phyloP scores from a whole-genome alignment of 495 filamentous ascomycete species.

The Tuber calosporum region DNA sequence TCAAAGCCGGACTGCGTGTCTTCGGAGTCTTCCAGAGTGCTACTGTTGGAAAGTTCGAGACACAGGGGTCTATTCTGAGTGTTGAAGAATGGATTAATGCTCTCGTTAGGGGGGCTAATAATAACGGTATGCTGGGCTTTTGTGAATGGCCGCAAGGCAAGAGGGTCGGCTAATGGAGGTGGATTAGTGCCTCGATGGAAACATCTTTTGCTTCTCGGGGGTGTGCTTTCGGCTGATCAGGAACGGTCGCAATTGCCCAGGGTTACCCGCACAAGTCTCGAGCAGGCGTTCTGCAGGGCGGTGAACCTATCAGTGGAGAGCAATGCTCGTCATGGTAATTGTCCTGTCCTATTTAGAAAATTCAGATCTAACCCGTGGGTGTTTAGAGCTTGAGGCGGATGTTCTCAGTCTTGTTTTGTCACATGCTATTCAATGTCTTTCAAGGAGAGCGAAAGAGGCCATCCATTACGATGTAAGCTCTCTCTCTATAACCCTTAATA shows the following conservation, averaged over 20 bases:
- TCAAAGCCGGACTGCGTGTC: slow-evolving; percentile 65
- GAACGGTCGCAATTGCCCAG: slow-evolving; percentile 57
- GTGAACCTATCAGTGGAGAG: slow-evolving; percentile 67
- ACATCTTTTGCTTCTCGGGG: slow-evolving; percentile 72
- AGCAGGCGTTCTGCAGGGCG: slow-evolving; percentile 68
- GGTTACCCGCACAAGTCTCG: slow-evolving; percentile 61
- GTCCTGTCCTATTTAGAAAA: not conserved
- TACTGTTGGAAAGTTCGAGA: slow-evolving; percentile 53
- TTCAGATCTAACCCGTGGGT: slow-evolving; percentile 13
- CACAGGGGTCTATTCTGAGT: slow-evolving; percentile 49
- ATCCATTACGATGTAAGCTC: slow-evolving; percentile 60
- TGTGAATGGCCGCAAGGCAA: slow-evolving; percentile 18
- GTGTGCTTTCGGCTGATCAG: slow-evolving; percentile 68
- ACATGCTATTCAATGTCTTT: slow-evolving; percentile 38
- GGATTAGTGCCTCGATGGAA: slow-evolving; percentile 68
- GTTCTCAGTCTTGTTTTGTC: slow-evolving; percentile 39
- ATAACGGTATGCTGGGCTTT: slow-evolving; percentile 42
- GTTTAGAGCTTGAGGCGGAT: slow-evolving; percentile 39
- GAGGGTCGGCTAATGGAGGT: slow-evolving; percentile 30
- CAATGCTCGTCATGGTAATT: slow-evolving; percentile 35
- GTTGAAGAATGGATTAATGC: slow-evolving; percentile 78
- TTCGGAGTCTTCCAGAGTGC: slow-evolving; percentile 86
- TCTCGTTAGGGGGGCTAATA: slow-evolving; percentile 74
- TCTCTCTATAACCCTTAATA: not conserved
- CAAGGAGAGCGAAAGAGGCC: slow-evolving; percentile 44